Conservation (phyloP, 2,329 filamentous ascomycete species). For the Trichothecium roseum region DNA sequence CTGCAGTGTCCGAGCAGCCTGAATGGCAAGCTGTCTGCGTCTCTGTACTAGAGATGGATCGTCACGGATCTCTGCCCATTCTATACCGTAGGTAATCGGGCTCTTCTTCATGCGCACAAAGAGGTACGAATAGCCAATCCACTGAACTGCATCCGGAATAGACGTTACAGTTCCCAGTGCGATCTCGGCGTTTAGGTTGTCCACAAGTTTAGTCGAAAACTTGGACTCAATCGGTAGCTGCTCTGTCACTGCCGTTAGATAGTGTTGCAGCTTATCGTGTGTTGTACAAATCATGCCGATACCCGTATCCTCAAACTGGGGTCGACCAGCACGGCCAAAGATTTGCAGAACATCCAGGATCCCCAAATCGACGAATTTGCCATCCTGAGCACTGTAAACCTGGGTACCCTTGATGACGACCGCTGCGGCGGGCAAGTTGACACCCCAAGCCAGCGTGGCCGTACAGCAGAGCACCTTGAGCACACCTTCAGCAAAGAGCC, state of each 20-base stretch:
- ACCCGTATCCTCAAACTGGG: conserved; percentile 94
- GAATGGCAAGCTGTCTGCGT: conserved; percentile 74
- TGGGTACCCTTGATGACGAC: conserved; percentile 98
- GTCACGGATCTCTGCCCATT: conserved; percentile 81
- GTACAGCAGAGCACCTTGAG: conserved; percentile 97
- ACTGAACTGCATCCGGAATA: conserved; percentile 84
- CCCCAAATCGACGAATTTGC: conserved; percentile 91
- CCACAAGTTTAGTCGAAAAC: conserved; percentile 86
- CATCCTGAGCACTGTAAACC: conserved; percentile 90
- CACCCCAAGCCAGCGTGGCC: conserved; percentile 94
- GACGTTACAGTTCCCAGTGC: conserved; percentile 90
- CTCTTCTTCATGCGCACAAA: conserved; percentile 95
- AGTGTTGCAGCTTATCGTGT: conserved; percentile 85
- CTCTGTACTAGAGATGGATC: conserved; percentile 82
- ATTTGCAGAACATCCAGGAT: conserved; percentile 97
- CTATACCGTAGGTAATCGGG: conserved; percentile 86
- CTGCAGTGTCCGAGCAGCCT: conserved; percentile 78
- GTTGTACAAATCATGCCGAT: conserved; percentile 98
- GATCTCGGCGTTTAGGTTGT: conserved; percentile 95
- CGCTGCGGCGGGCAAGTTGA: conserved; percentile 92
- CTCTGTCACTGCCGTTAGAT: conserved; percentile 84
- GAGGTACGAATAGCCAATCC: conserved; percentile 95
- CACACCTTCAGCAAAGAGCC: conserved; percentile 83
- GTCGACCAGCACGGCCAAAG: conserved; percentile 93
- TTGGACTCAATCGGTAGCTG: conserved; percentile 97